These are phyloP conservation scores for Apophysomyces variabilis DNA, from an alignment of 371 early-diverging fungal genomes.

Conservation along the genomic window DNA sequence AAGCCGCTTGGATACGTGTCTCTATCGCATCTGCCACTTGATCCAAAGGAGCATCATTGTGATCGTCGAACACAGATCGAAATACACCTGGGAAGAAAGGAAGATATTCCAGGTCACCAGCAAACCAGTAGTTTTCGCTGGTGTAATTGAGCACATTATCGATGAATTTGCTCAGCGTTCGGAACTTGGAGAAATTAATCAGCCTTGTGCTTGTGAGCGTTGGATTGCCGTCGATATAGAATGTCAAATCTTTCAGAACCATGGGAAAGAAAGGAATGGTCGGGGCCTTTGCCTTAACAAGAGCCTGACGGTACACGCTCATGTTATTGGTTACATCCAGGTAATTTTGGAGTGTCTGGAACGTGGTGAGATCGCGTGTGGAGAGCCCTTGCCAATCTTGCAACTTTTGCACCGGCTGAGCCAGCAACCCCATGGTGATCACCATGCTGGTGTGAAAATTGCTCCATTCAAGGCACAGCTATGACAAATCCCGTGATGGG, in stretches of 20 bases:
- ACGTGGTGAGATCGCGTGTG: slow-evolving; percentile 36
- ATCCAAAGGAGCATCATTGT: slow-evolving; percentile 15
- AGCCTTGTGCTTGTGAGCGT: slow-evolving; percentile 23
- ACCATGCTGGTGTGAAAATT: slow-evolving; percentile 57
- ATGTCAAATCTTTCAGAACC: slow-evolving; percentile 48
- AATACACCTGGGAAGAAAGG: slow-evolving; percentile 27
- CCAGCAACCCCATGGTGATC: slow-evolving; percentile 43
- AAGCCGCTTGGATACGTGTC: slow-evolving; percentile 14
- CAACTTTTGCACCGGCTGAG: slow-evolving; percentile 31
- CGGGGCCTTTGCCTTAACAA: slow-evolving; percentile 32
- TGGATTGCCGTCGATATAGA: slow-evolving; percentile 49
- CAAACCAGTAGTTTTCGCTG: slow-evolving; percentile 37
- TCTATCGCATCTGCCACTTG: slow-evolving; percentile 16
- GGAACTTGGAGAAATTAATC: slow-evolving; percentile 39
- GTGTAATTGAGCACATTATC: slow-evolving; percentile 21
- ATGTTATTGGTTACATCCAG: slow-evolving; percentile 51
- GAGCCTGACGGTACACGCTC: slow-evolving; percentile 44
- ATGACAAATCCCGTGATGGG: not conserved
- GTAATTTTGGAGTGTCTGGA: slow-evolving; percentile 32
- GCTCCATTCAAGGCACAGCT: slow-evolving; percentile 47
- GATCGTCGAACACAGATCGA: not conserved
- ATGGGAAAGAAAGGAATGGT: slow-evolving; percentile 49
- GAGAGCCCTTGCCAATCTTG: slow-evolving; percentile 43
- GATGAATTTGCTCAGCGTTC: slow-evolving; percentile 29
- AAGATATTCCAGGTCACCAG: slow-evolving; percentile 24